Evolutionary conservation across 2,329 filamentous ascomycete species (phyloP).

Genomic region (Aspergillus tamarii): DNA sequence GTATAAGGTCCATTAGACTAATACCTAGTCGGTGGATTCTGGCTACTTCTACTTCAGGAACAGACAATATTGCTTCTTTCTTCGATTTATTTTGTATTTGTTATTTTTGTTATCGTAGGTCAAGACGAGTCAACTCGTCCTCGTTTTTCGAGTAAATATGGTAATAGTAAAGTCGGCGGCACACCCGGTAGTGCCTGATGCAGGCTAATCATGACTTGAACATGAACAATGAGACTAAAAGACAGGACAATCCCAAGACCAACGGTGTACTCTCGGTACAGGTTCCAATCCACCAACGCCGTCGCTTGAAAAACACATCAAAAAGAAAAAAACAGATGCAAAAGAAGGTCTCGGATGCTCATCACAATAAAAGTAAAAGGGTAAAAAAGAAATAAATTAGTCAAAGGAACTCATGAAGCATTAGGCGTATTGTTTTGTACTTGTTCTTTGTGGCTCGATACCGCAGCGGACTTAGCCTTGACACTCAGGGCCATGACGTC

Average conservation of each 20-base stretch:
- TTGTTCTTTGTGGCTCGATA: slow-evolving; percentile 20
- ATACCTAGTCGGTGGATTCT: not conserved
- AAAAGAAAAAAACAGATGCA: slow-evolving; percentile 9
- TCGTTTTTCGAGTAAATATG: not conserved
- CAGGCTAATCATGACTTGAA: slow-evolving; percentile 14
- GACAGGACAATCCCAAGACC: slow-evolving; percentile 3
- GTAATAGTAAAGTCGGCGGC: not conserved
- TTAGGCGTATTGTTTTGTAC: slow-evolving; percentile 12
- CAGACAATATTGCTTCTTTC: not conserved
- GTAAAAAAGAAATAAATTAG: slow-evolving; percentile 7
- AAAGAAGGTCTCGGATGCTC: slow-evolving; percentile 8
- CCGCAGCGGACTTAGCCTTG: slow-evolving; percentile 25
- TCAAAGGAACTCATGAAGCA: slow-evolving; percentile 25
- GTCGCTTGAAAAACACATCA: slow-evolving; percentile 14
- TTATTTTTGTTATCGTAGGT: not conserved
- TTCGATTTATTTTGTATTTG: not conserved
- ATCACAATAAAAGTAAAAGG: slow-evolving; percentile 9
- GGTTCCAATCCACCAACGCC: slow-evolving; percentile 18
- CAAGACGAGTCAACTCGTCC: not conserved
- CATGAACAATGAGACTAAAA: slow-evolving; percentile 14
- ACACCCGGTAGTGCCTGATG: not conserved
- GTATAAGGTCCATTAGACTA: not conserved
- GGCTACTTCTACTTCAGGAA: not conserved
- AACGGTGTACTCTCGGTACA: not conserved
- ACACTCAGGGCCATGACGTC: slow-evolving; percentile 27